Evolutionary conservation across 352 stramenopile species (phyloP).

Genomic region (Phytopythium montanum): DNA sequence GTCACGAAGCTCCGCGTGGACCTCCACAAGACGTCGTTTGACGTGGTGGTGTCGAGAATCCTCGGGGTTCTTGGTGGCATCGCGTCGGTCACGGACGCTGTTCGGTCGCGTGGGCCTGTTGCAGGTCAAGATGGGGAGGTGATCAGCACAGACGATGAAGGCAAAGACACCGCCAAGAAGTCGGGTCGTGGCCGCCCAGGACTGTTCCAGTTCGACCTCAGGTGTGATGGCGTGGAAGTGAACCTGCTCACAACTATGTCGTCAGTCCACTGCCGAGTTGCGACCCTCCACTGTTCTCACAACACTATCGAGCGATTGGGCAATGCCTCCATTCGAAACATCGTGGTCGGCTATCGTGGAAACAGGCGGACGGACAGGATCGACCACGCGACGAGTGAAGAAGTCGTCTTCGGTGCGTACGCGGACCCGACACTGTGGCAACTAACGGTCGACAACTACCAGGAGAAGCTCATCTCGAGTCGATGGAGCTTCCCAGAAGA

Average conservation of each 20-base stretch:
- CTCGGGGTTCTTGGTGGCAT: constrained; percentile 13
- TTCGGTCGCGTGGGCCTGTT: background rate
- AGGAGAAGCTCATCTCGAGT: constrained; percentile 59
- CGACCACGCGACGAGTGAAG: constrained; percentile 23
- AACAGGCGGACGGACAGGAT: background rate
- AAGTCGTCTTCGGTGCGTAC: constrained; percentile 66
- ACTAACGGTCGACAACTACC: constrained; percentile 62
- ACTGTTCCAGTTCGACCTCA: background rate
- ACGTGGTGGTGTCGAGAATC: constrained; percentile 15
- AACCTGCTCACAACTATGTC: constrained; percentile 18
- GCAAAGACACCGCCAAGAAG: background rate
- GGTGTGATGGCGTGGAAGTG: constrained; percentile 55
- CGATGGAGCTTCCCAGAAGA: constrained; percentile 41
- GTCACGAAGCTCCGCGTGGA: constrained; percentile 33
- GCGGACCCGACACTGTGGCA: constrained; percentile 71
- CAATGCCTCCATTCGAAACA: constrained; percentile 54
- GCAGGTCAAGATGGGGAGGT: background rate
- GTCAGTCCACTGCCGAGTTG: constrained; percentile 62
- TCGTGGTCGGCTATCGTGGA: constrained; percentile 43
- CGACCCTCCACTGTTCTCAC: constrained; percentile 33
- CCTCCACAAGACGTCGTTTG: constrained; percentile 20
- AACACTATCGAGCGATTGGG: constrained; percentile 20
- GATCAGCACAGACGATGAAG: background rate
- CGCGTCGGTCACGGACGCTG: background rate
- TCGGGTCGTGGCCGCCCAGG: background rate